Base-by-base conservation (phyloP, 2,329 filamentous ascomycete species). In the Microcera coccophila region DNA sequence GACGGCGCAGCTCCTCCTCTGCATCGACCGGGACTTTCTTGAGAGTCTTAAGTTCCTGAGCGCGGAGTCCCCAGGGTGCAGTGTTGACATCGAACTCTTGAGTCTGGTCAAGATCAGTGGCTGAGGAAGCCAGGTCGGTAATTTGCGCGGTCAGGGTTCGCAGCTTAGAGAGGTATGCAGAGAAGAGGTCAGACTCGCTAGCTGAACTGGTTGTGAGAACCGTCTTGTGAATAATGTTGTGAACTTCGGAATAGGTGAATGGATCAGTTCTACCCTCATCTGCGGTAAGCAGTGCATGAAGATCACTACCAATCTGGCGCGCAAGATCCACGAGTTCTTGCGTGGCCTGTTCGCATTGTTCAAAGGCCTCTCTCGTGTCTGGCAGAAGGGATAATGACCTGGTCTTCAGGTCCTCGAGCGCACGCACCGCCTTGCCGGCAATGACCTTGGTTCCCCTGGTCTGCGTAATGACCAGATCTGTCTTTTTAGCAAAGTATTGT, bases 391-490 rank as follows among this genome's bases (percentile, higher is more conserved):
- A 85, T 39, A 95, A 71, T 5, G 84, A 90, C 38, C 90, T 75
- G 3, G 80, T 75, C 62, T 84, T 83, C 41, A 95, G 76, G 43
- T 95, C 90, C 47, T 88, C 81, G 11, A 95, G 69, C 15, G 86
- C 81, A 39, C 85, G 81, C 32, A 87, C 77, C 5, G 87, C 79
- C 69, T 95, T 95, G 42, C 83, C 80, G 36, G 86, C 81, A 37
- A 91, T 76, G 24, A 95, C 87, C 72, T 95, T 95, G 42, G 85
- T 79, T 60, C 86, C 90, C 47, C 90, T 80, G 7, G 86, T 87
- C 58, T 90, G 84, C 12, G 79, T 81, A 46, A 90, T 78, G 41
- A 90, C 78, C 14, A 75, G 64, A 46, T 95, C 89, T 1, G 84
- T 72, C 62, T 84, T 87, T 57, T 81, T 82, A 21, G 78, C 64